Conservation (phyloP, 257 asterid species). For the Solanum okadae region DNA sequence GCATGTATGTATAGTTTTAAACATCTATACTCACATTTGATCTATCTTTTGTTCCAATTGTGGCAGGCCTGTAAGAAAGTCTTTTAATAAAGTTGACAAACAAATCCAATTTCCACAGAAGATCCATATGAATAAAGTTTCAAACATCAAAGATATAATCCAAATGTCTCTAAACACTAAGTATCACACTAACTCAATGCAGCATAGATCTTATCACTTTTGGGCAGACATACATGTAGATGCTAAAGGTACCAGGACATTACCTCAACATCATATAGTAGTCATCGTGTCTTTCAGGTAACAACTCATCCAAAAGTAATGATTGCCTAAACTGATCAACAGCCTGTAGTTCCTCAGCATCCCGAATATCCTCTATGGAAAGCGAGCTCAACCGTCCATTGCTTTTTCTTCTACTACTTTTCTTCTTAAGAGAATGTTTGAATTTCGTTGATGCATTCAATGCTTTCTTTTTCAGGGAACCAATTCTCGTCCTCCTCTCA, state of each 20-base stretch:
- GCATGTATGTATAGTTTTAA: neutral
- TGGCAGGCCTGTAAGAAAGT: neutral
- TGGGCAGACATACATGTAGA: neutral
- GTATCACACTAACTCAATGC: neutral
- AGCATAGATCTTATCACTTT: neutral
- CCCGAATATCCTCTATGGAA: constrained; percentile 89
- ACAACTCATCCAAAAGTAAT: constrained; percentile 72
- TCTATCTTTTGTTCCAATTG: neutral
- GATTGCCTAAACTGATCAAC: constrained; percentile 88
- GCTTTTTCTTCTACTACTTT: constrained; percentile 73
- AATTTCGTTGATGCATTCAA: constrained; percentile 84
- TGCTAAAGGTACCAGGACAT: constrained; percentile 2
- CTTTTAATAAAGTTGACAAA: neutral
- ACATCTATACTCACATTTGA: neutral
- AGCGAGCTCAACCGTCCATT: constrained; percentile 82
- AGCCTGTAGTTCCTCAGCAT: constrained; percentile 77
- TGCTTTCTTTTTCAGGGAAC: constrained; percentile 87
- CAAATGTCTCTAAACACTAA: neutral
- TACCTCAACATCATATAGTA: constrained; percentile 95
- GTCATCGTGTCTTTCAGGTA: constrained; percentile 78
- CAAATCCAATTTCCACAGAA: neutral
- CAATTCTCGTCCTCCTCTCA: constrained; percentile 80
- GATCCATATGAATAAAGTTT: neutral
- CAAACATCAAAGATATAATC: neutral
- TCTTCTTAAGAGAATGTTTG: constrained; percentile 93